Conservation (phyloP, 1,284 basidiomycete genomes). For the Inonotus obliquus region DNA sequence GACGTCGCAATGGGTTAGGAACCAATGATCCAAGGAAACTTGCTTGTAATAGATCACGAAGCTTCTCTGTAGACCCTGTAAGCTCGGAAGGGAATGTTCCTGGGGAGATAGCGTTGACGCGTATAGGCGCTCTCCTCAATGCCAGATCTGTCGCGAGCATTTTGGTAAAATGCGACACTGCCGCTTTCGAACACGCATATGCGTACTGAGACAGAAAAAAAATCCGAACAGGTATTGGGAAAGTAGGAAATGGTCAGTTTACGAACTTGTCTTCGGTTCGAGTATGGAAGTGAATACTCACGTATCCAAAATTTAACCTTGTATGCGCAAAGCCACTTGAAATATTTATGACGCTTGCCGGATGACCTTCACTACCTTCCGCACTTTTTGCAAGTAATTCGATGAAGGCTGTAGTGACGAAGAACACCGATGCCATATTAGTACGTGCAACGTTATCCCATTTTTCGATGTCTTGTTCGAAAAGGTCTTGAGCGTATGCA, state of each 20-base stretch:
- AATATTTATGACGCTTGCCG: conserved; percentile 32
- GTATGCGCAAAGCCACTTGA: conserved; percentile 27
- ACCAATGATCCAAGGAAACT: conserved; percentile 20
- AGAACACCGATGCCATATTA: conserved; percentile 30
- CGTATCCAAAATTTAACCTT: conserved; percentile 18
- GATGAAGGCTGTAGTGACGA: conserved; percentile 31
- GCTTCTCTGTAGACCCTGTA: conserved; percentile 20
- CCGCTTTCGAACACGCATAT: conserved; percentile 32
- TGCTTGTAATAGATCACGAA: conserved; percentile 16
- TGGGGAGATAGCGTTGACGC: conserved; percentile 30
- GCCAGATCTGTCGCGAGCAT: conserved; percentile 31
- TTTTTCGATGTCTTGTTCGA: conserved; percentile 28
- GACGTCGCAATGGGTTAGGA: conserved; percentile 21
- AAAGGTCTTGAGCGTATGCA: conserved; percentile 24
- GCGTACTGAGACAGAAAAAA: conserved; percentile 23
- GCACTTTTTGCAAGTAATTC: conserved; percentile 27
- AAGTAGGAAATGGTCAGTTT: background rate
- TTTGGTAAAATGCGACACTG: conserved; percentile 28
- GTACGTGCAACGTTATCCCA: conserved; percentile 25
- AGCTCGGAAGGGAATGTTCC: conserved; percentile 30
- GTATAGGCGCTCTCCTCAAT: conserved; percentile 27
- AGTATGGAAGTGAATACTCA: background rate
- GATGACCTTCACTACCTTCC: conserved; percentile 20
- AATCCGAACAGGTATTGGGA: background rate
- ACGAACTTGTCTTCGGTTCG: background rate